Evolutionary conservation across 805 yeast genomes (phyloP), one percentile per base, ranked within the genome.

Genomic region (Saccharomyces cerevisiae): DNA sequence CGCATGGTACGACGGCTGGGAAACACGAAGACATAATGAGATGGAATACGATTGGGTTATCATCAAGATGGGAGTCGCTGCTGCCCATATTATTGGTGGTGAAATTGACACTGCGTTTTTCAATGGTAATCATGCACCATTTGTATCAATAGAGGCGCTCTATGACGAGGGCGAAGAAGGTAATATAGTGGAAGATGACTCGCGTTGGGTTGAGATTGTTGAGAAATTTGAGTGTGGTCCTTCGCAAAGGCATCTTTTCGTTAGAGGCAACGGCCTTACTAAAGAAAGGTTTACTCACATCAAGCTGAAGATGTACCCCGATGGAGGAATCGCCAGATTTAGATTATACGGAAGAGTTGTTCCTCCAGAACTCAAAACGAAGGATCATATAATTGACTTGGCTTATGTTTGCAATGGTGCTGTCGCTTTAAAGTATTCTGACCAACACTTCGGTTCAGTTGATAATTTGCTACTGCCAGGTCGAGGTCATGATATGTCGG

Each of bases 1-100:
- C 51, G 96, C 96, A 3, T 92, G 97, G 97, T 92, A 89, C 68
- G 99, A 92, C 62, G 99, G 99, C 24, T 92, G 98, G 98, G 98
- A 92, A 71, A 92, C 98, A 11, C 79, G 97, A 68, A 80, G 99
- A 72, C 99, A 92, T 76, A 92, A 92, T 70, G 73, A 81, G 1
- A 87, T 76, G 53, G 89, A 82, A 53, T 86, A 87, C 46, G 99
- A 92, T 67, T 92, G 94, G 89, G 97, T 88, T 21, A 75, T 88
- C 29, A 72, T 91, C 69, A 79, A 81, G 67, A 76, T 89, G 69
- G 98, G 98, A 21, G 97, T 91, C 22, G 77, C 86, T 29, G 62
- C 67, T 13, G 97, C 97, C 1, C 77, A 77, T 49, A 69, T 92
- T 54, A 77, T 87, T 49, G 99, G 91, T 11, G 82, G 86, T 63